Evolutionary conservation across 768 basidiomycete species (phyloP).

Genomic region (Suillus clintonianus): DNA sequence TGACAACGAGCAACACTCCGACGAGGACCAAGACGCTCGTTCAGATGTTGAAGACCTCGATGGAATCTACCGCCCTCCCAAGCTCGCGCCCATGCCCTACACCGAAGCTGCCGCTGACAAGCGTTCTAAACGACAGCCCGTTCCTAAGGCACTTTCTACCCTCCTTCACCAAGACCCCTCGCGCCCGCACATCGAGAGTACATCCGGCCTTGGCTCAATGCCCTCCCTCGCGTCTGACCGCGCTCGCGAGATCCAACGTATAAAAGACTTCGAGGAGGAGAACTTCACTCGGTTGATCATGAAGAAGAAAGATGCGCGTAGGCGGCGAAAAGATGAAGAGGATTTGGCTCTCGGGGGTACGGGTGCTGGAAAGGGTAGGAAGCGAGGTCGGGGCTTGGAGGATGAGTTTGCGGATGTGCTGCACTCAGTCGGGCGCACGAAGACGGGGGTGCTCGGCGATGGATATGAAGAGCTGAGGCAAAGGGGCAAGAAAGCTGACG

Average conservation of each 20-base stretch:
- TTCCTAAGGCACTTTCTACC: constrained; percentile 65
- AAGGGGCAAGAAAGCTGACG: constrained; percentile 62
- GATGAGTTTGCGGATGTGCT: constrained; percentile 87
- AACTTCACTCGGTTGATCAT: constrained; percentile 90
- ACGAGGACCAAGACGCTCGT: constrained; percentile 19
- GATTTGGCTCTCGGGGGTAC: constrained; percentile 85
- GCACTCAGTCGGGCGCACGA: constrained; percentile 53
- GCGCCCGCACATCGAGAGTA: constrained; percentile 69
- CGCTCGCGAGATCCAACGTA: constrained; percentile 74
- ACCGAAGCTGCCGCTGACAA: constrained; percentile 54
- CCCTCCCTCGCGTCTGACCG: constrained; percentile 60
- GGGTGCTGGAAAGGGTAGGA: constrained; percentile 52
- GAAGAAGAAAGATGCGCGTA: constrained; percentile 82
- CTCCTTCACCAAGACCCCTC: constrained; percentile 53
- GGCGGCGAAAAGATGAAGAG: constrained; percentile 78
- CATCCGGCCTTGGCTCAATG: constrained; percentile 68
- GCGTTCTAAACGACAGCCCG: constrained; percentile 47
- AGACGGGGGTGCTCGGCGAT: constrained; percentile 50
- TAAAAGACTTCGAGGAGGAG: constrained; percentile 91
- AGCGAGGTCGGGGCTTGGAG: constrained; percentile 69
- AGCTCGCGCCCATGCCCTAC: constrained; percentile 89
- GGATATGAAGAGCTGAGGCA: constrained; percentile 82
- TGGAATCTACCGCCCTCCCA: constrained; percentile 81
- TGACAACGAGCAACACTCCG: constrained; percentile 40
- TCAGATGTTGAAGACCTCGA: constrained; percentile 31